Evolutionary conservation across 352 stramenopile genomes (phyloP), one percentile per base, ranked within the genome.

Genomic region (Globisporangium acanthophoron): DNA sequence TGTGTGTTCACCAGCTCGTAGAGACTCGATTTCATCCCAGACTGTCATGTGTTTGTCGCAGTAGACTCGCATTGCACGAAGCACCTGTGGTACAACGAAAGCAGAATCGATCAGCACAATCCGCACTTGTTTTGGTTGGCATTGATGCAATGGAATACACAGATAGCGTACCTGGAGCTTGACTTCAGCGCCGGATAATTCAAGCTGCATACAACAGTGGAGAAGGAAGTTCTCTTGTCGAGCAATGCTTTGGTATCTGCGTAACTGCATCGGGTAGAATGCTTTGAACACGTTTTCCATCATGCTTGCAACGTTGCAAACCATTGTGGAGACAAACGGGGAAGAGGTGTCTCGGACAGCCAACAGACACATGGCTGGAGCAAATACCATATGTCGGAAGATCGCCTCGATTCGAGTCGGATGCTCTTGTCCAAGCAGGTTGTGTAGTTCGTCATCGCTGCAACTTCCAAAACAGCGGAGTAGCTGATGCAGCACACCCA

Each of bases 401-500:
- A n/a, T 12, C 4, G 6, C 37, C 24, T 54, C 58, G 40, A 31
- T 20, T 3, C 41, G 16, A n/a, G 58, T 44, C 24, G 44, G 5
- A 9, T 6, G 29, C 15, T 54, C 41, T 16, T 16, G 24, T 8
- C 51, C 58, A 8, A 64, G 58, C 13, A 64, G 21, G 4, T 29
- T 8, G 12, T 33, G 9, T n/a, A 58, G 29, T 18, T 58, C 41
- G 8, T 47, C 18, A 5, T 20, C 21, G 12, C 31, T 33, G 13
- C 41, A 24, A 27, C 44, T 21, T 3, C 18, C 41, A 24, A 64
- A 59, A 44, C 58, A 64, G 15, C 58, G 51, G n/a, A 47, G 21
- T 12, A 41, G 49, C 27, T 64, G 58, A n/a, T 58, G 50, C 43
- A 58, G 51, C 24, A 59, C 41, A 0, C 21, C 31, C 9, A 59